phyloP scores from a whole-genome alignment of 495 filamentous ascomycete genomes.

The Cladorrhinum samala region DNA sequence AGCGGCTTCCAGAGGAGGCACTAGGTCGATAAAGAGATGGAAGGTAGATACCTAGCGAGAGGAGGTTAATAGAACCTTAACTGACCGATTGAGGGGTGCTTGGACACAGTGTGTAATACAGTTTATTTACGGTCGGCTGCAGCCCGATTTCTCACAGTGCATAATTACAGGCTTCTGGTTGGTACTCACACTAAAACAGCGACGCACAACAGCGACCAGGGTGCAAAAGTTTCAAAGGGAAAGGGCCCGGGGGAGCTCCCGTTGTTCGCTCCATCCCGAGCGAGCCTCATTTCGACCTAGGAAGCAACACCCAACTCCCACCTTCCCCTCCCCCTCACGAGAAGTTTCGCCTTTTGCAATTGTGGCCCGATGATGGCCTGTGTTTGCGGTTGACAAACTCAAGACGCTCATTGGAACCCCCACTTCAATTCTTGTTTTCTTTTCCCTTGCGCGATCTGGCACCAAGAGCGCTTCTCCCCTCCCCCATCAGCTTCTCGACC shows the following conservation, averaged over 20 bases:
- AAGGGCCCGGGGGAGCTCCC: too few relatives aligned
- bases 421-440: conserved; percentile 6
- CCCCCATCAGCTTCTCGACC: too few relatives aligned
- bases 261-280: background rate
- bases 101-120: too few relatives aligned
- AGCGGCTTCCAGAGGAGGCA: too few relatives aligned
- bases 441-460: conserved; percentile 9
- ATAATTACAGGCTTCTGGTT: too few relatives aligned
- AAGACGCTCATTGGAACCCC: conserved; percentile 25
- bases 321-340: conserved; percentile 5
- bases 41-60: too few relatives aligned
- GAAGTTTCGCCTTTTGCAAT: conserved; percentile 13
- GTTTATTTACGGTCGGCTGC: too few relatives aligned
- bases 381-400: conserved; percentile 32
- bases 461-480: background rate
- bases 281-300: conserved; percentile 16
- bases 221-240: conserved; percentile 10
- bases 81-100: too few relatives aligned
- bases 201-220: background rate
- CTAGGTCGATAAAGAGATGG: too few relatives aligned
- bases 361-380: conserved; percentile 26
- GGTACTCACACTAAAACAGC: too few relatives aligned
- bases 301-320: conserved; percentile 2
- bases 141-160: too few relatives aligned
- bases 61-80: too few relatives aligned